phyloP scores from a whole-genome alignment of 805 yeast species.

The Saturnispora mendoncae region DNA sequence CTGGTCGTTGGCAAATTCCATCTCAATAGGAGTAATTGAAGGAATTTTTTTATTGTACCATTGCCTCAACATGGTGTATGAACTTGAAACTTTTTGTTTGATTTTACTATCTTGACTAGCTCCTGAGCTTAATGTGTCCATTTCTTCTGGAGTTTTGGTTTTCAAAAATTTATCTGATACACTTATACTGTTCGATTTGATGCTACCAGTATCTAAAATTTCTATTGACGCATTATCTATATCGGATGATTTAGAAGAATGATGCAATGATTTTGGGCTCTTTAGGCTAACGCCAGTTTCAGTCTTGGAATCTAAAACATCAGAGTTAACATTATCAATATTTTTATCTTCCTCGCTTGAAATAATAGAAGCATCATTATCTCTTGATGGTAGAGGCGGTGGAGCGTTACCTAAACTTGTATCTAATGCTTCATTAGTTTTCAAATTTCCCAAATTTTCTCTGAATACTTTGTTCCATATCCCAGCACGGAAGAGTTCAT shows the following conservation, averaged over 20 bases:
- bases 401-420: neutral
- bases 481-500: constrained; percentile 83
- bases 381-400: constrained; percentile 3
- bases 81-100: constrained; percentile 29
- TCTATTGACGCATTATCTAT: neutral
- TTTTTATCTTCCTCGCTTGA: neutral
- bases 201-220: constrained; percentile 1
- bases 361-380: neutral
- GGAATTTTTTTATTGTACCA: constrained; percentile 46
- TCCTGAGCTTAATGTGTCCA: too few species aligned
- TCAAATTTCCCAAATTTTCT: neutral
- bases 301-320: neutral
- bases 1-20: neutral
- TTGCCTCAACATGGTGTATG: constrained; percentile 53
- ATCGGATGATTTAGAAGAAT: neutral
- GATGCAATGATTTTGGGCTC: neutral
- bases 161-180: too few species aligned
- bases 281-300: neutral
- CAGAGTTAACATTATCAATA: neutral
- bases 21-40: neutral
- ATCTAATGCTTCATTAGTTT: neutral
- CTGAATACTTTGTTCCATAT: constrained; percentile 57
- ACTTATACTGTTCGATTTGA: neutral
- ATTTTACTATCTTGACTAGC: constrained; percentile 4
- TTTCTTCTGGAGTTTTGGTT: too few species aligned